These are phyloP conservation scores for Fusarium hainanense DNA, from an alignment of 2,329 filamentous ascomycete species.

Conservation along the genomic window DNA sequence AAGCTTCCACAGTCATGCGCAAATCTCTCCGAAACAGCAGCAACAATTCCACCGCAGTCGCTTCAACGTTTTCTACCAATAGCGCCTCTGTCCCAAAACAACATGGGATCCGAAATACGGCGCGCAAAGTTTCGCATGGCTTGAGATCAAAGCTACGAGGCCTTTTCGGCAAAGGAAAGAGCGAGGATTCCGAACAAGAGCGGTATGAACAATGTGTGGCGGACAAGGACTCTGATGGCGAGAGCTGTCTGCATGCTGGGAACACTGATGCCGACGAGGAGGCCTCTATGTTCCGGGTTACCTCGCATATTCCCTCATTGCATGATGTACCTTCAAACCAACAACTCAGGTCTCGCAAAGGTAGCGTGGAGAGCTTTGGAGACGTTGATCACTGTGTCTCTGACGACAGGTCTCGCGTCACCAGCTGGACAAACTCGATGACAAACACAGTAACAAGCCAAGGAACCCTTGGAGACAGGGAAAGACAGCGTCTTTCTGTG, in stretches of 20 bases:
- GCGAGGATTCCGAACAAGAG: constrained; percentile 15
- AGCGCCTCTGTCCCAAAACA: constrained; percentile 43
- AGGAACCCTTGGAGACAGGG: constrained; percentile 55
- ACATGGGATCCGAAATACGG: constrained; percentile 59
- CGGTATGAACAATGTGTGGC: constrained; percentile 5
- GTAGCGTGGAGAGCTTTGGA: constrained; percentile 63
- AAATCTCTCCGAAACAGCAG: constrained; percentile 63
- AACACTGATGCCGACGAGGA: constrained; percentile 53
- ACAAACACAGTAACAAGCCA: constrained; percentile 64
- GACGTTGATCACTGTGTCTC: constrained; percentile 54
- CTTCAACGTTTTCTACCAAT: constrained; percentile 47
- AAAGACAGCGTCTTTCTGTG: constrained; percentile 69
- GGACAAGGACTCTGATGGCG: constrained; percentile 42
- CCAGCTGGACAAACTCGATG: constrained; percentile 77
- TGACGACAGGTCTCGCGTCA: constrained; percentile 72
- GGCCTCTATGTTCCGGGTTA: constrained; percentile 60
- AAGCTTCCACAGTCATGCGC: constrained; percentile 54
- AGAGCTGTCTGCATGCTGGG: constrained; percentile 50
- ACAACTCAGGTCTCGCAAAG: constrained; percentile 63
- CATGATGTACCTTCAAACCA: constrained; percentile 60
- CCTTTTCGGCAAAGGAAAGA: constrained; percentile 49
- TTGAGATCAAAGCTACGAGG: constrained; percentile 70
- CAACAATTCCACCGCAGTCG: constrained; percentile 52
- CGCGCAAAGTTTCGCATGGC: constrained; percentile 70
- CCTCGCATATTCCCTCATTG: constrained; percentile 62